These are phyloP conservation scores for Phialocephala sp. DNA, from an alignment of 2,329 filamentous ascomycete species.

Conservation along the genomic window DNA sequence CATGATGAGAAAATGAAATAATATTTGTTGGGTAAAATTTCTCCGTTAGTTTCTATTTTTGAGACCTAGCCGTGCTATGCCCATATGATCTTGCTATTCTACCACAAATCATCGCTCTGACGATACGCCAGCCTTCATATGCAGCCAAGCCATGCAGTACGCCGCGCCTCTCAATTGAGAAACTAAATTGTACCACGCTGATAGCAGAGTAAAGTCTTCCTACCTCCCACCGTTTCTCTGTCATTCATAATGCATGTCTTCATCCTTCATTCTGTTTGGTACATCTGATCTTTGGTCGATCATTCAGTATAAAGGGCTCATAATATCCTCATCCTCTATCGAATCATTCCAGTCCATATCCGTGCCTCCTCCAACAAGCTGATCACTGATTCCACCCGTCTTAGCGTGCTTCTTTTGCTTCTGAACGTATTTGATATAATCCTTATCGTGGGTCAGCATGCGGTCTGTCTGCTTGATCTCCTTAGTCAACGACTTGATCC, in stretches of 20 bases:
- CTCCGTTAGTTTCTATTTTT: slow-evolving; percentile 7
- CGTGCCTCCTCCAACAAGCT: slow-evolving; percentile 1
- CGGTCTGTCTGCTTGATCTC: slow-evolving; percentile 59
- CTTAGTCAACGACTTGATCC: slow-evolving; percentile 52
- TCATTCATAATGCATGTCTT: slow-evolving; percentile 26
- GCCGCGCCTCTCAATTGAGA: slow-evolving; percentile 20
- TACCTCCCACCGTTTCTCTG: not conserved
- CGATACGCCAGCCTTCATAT: slow-evolving; percentile 24
- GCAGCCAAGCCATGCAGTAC: slow-evolving; percentile 30
- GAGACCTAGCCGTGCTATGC: slow-evolving; percentile 2
- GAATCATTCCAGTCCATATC: slow-evolving; percentile 37
- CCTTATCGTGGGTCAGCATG: slow-evolving; percentile 59
- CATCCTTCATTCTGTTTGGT: slow-evolving; percentile 8
- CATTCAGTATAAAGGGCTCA: slow-evolving; percentile 33
- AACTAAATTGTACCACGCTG: slow-evolving; percentile 19
- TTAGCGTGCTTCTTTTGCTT: slow-evolving; percentile 45
- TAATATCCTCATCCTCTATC: slow-evolving; percentile 42
- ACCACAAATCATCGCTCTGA: not conserved
- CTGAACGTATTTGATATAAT: slow-evolving; percentile 56
- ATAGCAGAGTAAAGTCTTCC: slow-evolving; percentile 15
- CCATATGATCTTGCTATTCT: not conserved
- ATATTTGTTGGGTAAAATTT: not conserved
- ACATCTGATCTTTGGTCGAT: not conserved
- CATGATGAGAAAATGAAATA: slow-evolving; percentile 27
- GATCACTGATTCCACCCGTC: slow-evolving; percentile 16